Conservation (phyloP, 2,329 filamentous ascomycete genomes). For the Colletotrichum noveboracense region DNA sequence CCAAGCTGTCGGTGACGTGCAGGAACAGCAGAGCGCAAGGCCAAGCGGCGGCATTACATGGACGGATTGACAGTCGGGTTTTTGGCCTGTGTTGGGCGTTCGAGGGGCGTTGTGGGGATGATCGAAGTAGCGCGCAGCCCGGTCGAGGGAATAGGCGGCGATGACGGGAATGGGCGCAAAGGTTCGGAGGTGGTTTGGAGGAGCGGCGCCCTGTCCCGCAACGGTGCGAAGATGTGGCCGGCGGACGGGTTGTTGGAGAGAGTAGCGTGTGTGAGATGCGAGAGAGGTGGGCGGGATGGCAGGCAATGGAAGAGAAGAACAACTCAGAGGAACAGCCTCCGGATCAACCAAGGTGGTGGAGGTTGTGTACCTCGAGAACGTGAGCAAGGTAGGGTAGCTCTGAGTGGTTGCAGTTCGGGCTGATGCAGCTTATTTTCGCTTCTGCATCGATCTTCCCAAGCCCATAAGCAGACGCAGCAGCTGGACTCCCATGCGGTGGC, state of each 20-base stretch:
- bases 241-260: background rate
- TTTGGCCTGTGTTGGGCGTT: background rate
- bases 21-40: conserved; percentile 16
- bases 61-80: background rate
- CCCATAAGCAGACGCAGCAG: conserved; percentile 5
- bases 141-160: background rate
- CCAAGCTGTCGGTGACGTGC: conserved; percentile 20
- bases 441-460: conserved; percentile 13
- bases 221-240: background rate
- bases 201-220: background rate
- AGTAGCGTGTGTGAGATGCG: background rate
- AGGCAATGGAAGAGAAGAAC: background rate
- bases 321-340: background rate
- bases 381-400: conserved; percentile 1
- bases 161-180: conserved; percentile 3
- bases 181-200: background rate
- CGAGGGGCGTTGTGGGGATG: conserved; percentile 1
- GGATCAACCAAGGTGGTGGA: background rate
- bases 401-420: conserved; percentile 14
- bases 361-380: conserved; percentile 2
- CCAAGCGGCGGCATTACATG: conserved; percentile 21
- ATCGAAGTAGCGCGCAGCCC: background rate
- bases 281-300: background rate
- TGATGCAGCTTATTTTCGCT: conserved; percentile 23
- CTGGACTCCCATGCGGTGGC: background rate